Base-by-base conservation (phyloP, 129 eudicot species). In the sunflower (Helianthus annuus) region DNA sequence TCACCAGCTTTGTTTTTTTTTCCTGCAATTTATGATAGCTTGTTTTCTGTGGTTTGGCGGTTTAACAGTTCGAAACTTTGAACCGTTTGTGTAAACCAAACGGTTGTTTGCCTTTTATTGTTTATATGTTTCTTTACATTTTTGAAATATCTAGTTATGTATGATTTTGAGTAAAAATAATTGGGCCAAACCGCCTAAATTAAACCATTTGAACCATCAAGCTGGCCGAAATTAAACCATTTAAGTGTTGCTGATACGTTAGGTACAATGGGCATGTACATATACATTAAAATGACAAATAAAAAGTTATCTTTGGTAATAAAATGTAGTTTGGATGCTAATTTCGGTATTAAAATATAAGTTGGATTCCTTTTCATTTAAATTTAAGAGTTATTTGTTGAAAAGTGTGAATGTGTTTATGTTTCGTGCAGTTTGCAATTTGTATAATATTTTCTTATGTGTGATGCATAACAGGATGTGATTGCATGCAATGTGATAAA, bases 401-500 rank as follows among this genome's bases (percentile, higher is more conserved):
- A 91, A 96, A 53, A 24, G 2, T 22, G 64, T 8, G 32, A 16
- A 38, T 57, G 10, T 57, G 64, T 58, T 27, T 10, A 4, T 24
- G 15, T 11, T 58, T 38, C 4, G 8, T 55, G 61, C 6, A 57
- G 17, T 7, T 4, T 4, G 9, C 19, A 17, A 32, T 56, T 8
- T 56, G 8, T 8, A 27, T 76, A 89, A 80, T 79, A 19, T 75
- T 65, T 48, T 55, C 73, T 39, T 53, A 52, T 3, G 16, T 56
- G 53, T 56, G 29, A 66, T 72, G 60, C 68, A 38, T 66, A 52
- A 61, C 80, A 92, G 97, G 96, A 92, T 82, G 89, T 92, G 10
- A 81, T 92, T 51, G 97, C 96, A 27, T 89, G 95, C 78, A 91
- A 76, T 76, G 98, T 92, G 48, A 85, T 92, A 77, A 92, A 89